Evolutionary conservation across 352 stramenopile species (phyloP), one percentile per base, ranked within the genome.

Genomic region (Pythium grandisporangium): DNA sequence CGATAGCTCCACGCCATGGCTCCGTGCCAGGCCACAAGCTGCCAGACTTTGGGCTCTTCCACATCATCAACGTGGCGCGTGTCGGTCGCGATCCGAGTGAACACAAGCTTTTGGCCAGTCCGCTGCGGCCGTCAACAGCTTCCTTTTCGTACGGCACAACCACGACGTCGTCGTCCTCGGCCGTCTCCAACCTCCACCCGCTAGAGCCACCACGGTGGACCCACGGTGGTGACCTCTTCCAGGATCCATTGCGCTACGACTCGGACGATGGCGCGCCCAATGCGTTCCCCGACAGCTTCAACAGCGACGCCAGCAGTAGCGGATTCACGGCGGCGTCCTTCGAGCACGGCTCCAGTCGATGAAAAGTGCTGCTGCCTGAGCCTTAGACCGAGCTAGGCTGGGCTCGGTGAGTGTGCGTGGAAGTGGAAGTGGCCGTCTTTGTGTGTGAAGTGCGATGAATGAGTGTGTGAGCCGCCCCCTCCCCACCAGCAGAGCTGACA

Each of bases 51-150:
- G 76, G 79, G 22, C 77, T 93, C 55, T 92, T 93, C 45, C 76
- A 92, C 57, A 83, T 92, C 40, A 92, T 92, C 42, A 90, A 88
- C 51, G n/a, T n/a, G n/a, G n/a, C n/a, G n/a, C n/a, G n/a, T n/a
- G 61, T 63, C 14, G 62, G 66, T 21, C 59, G 42, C 11, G 45
- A 36, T 30, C 44, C 66, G 20, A 35, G 40, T 6, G 40, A 45
- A 19, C 53, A 52, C 16, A 73, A 80, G 39, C 55, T 88, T n/a
- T 44, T 82, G 7, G 75, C 70, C 35, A 92, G 75, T 30, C 73
- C 78, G 14, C 61, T 64, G 16, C n/a, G n/a, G n/a, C n/a, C n/a
- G n/a, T n/a, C n/a, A 56, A 63, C 39, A 80, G 60, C 35, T 66
- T n/a, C n/a, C n/a, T n/a, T n/a, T n/a, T n/a, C 67, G 17, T 90